phyloP scores from a whole-genome alignment of 768 basidiomycete genomes.

The Hypholoma fasciculare region DNA sequence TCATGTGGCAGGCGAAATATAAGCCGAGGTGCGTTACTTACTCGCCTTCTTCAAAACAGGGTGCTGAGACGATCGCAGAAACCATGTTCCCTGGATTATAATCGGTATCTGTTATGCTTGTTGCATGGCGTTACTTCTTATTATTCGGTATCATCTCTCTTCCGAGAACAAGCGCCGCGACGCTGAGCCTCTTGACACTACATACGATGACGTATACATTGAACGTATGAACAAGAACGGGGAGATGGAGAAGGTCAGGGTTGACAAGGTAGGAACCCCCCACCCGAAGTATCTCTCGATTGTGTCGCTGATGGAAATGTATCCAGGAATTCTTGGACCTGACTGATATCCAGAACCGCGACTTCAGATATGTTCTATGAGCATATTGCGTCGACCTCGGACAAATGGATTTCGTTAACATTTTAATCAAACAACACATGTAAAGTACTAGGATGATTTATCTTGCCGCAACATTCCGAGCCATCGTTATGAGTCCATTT shows the following conservation, averaged over 20 bases:
- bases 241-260: constrained; percentile 49
- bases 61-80: constrained; percentile 36
- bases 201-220: constrained; percentile 64
- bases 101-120: constrained; percentile 63
- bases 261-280: constrained; percentile 58
- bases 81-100: constrained; percentile 76
- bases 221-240: constrained; percentile 54
- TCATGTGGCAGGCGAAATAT: constrained; percentile 75
- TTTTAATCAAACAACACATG: no score
- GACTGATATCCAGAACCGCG: constrained; percentile 70
- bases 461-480: no score
- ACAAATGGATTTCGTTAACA: no score
- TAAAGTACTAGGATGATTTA: no score
- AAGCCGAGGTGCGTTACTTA: constrained; percentile 51
- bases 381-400: neutral
- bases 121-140: constrained; percentile 47
- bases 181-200: constrained; percentile 47
- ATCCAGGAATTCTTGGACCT: constrained; percentile 68
- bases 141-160: constrained; percentile 53
- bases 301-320: neutral
- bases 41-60: neutral
- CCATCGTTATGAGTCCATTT: no score
- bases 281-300: neutral
- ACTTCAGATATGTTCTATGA: constrained; percentile 71
- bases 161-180: constrained; percentile 69